Base-by-base conservation (phyloP, 2,329 filamentous ascomycete genomes). In the Pestalotiopsis sp. region DNA sequence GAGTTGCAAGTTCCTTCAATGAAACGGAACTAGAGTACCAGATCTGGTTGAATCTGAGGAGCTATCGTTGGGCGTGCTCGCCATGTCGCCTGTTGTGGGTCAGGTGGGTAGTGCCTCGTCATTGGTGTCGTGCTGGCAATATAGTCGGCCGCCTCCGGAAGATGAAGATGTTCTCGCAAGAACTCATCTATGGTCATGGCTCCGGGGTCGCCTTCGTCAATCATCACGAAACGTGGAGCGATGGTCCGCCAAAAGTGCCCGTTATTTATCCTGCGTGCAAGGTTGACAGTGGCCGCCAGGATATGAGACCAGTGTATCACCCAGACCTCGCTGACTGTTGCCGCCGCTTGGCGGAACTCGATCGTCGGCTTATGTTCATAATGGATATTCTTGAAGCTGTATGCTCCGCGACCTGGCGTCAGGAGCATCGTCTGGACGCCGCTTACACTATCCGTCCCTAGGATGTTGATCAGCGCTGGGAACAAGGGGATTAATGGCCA, bases 271-370 rank as follows among this genome's bases (percentile, higher is more conserved):
- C 25, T n/a, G 12, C 59, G 59, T 11, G 25, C 59, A 14, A 62
- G 20, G 12, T 62, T 17, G 9, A 62, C 36, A 17, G 20, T 36
- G 14, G n/a, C 25, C n/a, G 31, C 31, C n/a, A 62, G 12, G 12
- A 62, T 62, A 20, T 62, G 12, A 4, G 59, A 38, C 59, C 59
- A 62, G 17, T 62, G 59, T 20, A 62, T 4, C 5, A 52, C 39
- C 62, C 62, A 64, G 6, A 20, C 38, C n/a, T 45, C 20, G 39
- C 27, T 64, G n/a, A 64, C 12, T 4, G 62, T 49, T 4, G 38
- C 62, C 38, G 62, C 62, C 11, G n/a, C 38, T 20, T 64, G 62
- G 7, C 62, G 62, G 14, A 45, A 49, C 38, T 64, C 62, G n/a
- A 64, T 52, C 5, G 62, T 64, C 4, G 39, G 62, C n/a, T 64